A percentile compares a stretch with the other conserved stretches of the same genome.
Evolutionary conservation across 495 filamentous ascomycete genomes (phyloP).

Genomic region (Durotheca rogersii): DNA sequence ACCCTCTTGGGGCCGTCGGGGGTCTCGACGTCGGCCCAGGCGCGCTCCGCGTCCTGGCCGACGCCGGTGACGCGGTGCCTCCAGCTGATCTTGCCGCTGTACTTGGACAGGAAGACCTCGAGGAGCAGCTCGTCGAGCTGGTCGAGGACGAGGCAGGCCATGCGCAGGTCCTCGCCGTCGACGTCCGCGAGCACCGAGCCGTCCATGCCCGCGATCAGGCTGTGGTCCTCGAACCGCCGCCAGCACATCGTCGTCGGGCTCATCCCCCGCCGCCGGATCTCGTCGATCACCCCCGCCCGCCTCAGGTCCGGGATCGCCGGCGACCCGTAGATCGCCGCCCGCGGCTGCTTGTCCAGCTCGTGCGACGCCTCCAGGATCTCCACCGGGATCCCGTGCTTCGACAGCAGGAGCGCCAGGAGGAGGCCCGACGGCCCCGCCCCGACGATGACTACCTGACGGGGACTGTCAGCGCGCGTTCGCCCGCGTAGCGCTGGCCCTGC

Average conservation of each 20-base stretch:
- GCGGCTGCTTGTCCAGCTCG: constrained; percentile 55
- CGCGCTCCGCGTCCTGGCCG: constrained; percentile 51
- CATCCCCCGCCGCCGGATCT: constrained; percentile 52
- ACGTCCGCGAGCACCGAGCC: constrained; percentile 30
- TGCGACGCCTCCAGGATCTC: constrained; percentile 53
- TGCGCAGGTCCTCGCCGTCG: constrained; percentile 41
- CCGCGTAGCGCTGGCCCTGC: background rate
- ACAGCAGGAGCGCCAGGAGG: constrained; percentile 55
- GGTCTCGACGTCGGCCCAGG: constrained; percentile 54
- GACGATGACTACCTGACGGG: constrained; percentile 45
- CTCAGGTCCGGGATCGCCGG: constrained; percentile 54
- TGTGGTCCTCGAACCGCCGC: constrained; percentile 45
- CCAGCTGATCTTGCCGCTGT: constrained; percentile 47
- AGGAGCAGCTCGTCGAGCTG: constrained; percentile 48
- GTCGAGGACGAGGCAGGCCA: constrained; percentile 40
- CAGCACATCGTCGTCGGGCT: constrained; percentile 54
- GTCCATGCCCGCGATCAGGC: constrained; percentile 37
- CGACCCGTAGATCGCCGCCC: constrained; percentile 55
- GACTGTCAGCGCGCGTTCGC: background rate
- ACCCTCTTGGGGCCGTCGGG: constrained; percentile 41
- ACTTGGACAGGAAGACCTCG: constrained; percentile 46
- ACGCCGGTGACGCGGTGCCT: constrained; percentile 50
- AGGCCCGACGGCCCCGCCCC: constrained; percentile 60
- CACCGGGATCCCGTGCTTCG: constrained; percentile 54
- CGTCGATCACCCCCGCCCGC: constrained; percentile 57